Percentiles rank a stretch among this genome's conserved stretches.
phyloP scores from a whole-genome alignment of 2,329 filamentous ascomycete genomes.

The Lasiodiplodia gonubiensis region DNA sequence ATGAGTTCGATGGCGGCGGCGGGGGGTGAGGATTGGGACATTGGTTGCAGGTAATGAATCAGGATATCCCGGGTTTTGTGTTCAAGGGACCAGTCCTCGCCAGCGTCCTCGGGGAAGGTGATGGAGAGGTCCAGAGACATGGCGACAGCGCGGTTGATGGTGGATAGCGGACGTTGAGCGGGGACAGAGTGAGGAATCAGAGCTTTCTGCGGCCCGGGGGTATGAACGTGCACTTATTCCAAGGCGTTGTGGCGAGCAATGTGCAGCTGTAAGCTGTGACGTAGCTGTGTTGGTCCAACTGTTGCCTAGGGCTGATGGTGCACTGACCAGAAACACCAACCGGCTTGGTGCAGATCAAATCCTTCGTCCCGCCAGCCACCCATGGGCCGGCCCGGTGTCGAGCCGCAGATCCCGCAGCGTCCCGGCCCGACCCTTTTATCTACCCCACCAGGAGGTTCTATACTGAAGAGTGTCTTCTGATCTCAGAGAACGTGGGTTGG shows the following conservation, averaged over 20 bases:
- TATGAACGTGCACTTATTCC: too few relatives aligned
- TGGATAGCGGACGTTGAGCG: not conserved
- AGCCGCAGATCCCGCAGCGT: too few relatives aligned
- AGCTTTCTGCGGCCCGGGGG: not conserved
- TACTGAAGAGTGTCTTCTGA: too few relatives aligned
- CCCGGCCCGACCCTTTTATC: too few relatives aligned
- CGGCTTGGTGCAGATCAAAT: too few relatives aligned
- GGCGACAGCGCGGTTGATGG: not conserved
- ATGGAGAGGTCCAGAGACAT: not conserved
- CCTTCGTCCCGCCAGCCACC: too few relatives aligned
- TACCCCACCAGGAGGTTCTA: too few relatives aligned
- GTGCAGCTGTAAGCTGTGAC: not conserved
- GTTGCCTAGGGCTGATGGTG: not conserved
- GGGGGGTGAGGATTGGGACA: not conserved
- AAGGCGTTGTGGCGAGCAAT: too few relatives aligned
- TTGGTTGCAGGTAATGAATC: not conserved
- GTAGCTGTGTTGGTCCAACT: not conserved
- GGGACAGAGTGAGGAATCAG: not conserved
- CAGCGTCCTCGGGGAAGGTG: not conserved
- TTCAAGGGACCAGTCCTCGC: not conserved
- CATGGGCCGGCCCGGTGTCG: too few relatives aligned
- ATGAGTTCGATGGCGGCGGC: not conserved
- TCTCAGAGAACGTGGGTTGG: too few relatives aligned
- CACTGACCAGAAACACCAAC: not conserved
- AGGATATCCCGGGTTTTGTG: not conserved